Percentiles rank a stretch among this genome's conserved stretches.
Evolutionary conservation across 768 basidiomycete species (phyloP).

Genomic region (Rhizopogon vesiculosus): DNA sequence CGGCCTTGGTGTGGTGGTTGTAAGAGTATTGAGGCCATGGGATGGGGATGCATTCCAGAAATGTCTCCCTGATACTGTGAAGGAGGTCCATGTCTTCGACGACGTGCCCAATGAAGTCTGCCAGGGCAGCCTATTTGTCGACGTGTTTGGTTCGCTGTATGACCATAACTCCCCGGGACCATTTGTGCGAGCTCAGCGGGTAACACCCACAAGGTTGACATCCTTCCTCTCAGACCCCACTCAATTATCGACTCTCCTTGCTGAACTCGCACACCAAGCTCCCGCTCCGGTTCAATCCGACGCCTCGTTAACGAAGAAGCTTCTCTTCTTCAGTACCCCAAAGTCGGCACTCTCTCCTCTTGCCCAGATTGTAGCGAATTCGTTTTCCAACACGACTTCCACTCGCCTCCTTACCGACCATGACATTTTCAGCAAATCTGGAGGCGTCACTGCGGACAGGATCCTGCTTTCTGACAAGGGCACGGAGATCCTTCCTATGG

Average conservation of each 20-base stretch:
- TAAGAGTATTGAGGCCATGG: conserved; percentile 87
- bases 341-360: conserved; percentile 40
- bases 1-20: conserved; percentile 62
- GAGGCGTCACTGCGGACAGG: conserved; percentile 65
- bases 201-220: conserved; percentile 54
- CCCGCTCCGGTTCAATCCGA: conserved; percentile 21
- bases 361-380: conserved; percentile 48
- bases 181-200: conserved; percentile 48
- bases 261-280: conserved; percentile 20
- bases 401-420: conserved; percentile 63
- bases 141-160: conserved; percentile 62
- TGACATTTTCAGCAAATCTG: conserved; percentile 72
- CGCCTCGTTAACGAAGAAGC: conserved; percentile 35
- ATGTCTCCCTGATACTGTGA: conserved; percentile 55
- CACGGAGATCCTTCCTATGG: conserved; percentile 44
- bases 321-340: conserved; percentile 53
- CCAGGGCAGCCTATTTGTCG: conserved; percentile 65
- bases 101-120: conserved; percentile 63
- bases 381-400: conserved; percentile 49
- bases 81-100: conserved; percentile 67
- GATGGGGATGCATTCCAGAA: conserved; percentile 55
- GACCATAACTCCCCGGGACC: conserved; percentile 30
- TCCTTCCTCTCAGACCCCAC: conserved; percentile 41
- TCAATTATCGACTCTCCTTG: conserved; percentile 40
- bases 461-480: conserved; percentile 51